Conservation (phyloP, 2,329 filamentous ascomycete species). For the Paraconiothyrium sp. region DNA sequence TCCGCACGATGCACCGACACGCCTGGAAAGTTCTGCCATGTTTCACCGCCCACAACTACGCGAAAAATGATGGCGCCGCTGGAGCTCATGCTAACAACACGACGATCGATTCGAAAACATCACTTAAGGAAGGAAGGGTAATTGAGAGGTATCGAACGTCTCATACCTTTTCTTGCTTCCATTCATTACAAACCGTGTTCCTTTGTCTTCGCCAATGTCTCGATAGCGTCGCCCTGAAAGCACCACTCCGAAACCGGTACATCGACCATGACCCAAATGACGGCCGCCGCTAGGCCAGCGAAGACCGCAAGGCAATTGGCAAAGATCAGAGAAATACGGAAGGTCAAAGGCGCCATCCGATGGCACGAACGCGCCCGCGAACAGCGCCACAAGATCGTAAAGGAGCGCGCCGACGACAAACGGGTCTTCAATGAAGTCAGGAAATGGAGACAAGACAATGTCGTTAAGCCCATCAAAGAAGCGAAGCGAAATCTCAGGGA, state of each 20-base stretch:
- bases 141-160: neutral
- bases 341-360: constrained; percentile 52
- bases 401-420: constrained; percentile 42
- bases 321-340: constrained; percentile 50
- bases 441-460: constrained; percentile 36
- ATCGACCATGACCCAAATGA: constrained; percentile 49
- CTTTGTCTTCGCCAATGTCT: constrained; percentile 30
- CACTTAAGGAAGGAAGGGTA: neutral
- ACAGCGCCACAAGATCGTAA: constrained; percentile 32
- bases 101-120: constrained; percentile 2
- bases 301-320: constrained; percentile 41
- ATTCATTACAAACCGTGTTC: neutral
- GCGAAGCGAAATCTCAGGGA: constrained; percentile 71
- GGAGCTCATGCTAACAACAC: neutral
- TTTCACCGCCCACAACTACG: constrained; percentile 12
- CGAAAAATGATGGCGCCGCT: constrained; percentile 15
- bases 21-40: constrained; percentile 12
- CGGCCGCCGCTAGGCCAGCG: constrained; percentile 28
- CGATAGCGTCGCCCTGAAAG: constrained; percentile 34
- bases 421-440: constrained; percentile 33
- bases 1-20: neutral
- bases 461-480: constrained; percentile 47
- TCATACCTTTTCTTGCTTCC: neutral
- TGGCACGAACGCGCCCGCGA: constrained; percentile 41
- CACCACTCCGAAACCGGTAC: constrained; percentile 61